Evolutionary conservation across 257 asterid species (phyloP).

Genomic region (Rauvolfia tetraphylla): DNA sequence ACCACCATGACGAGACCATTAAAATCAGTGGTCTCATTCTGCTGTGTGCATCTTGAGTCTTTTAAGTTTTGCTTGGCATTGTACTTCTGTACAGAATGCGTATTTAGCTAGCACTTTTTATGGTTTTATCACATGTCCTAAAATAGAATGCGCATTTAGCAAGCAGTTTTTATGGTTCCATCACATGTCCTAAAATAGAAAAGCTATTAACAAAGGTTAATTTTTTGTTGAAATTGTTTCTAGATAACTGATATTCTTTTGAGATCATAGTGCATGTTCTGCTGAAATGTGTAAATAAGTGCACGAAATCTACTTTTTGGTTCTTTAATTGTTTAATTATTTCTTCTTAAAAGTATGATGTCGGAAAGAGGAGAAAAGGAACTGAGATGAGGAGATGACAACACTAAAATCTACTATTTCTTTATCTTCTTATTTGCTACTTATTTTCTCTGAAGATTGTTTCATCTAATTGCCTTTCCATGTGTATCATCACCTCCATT

Average conservation of each 20-base stretch:
- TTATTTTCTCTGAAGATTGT: neutral
- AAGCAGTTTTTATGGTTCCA: neutral
- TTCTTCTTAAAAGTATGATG: no score
- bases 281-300: neutral
- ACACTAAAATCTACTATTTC: neutral
- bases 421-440: neutral
- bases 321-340: neutral
- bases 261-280: neutral
- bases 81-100: neutral
- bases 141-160: neutral
- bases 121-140: neutral
- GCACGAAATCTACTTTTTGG: neutral
- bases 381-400: neutral
- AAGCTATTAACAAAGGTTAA: neutral
- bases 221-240: neutral
- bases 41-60: neutral
- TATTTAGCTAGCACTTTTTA: neutral
- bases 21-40: neutral
- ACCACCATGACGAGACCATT: neutral
- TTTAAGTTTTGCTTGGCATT: neutral
- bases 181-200: neutral
- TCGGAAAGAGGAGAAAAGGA: neutral
- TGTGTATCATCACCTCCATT: neutral
- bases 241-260: neutral
- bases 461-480: neutral